Percentiles rank a stretch among this genome's conserved stretches.
These are phyloP conservation scores for Coniochaeta ligniaria DNA, from an alignment of 2,329 filamentous ascomycete species.

Conservation along the genomic window DNA sequence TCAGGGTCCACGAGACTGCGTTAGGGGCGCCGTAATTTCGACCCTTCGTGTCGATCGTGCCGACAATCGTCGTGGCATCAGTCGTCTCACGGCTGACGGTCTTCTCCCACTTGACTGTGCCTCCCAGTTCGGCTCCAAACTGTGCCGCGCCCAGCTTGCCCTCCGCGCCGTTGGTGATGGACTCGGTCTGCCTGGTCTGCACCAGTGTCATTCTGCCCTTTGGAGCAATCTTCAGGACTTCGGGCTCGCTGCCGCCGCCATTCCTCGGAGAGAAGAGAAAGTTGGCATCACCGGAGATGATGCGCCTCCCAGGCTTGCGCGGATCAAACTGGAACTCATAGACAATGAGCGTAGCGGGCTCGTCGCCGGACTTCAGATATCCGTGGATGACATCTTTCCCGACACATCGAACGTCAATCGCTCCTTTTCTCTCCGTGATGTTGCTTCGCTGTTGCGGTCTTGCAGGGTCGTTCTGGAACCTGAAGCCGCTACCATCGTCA, in stretches of 20 bases:
- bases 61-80: slow-evolving; percentile 11
- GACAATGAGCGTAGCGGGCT: slow-evolving; percentile 15
- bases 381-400: slow-evolving; percentile 18
- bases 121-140: slow-evolving; percentile 9
- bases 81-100: slow-evolving; percentile 11
- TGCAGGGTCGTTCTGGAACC: slow-evolving; percentile 14
- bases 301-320: slow-evolving; percentile 13
- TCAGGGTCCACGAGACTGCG: slow-evolving; percentile 16
- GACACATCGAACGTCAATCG: slow-evolving; percentile 17
- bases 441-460: slow-evolving; percentile 14
- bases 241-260: slow-evolving; percentile 6
- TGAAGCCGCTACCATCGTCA: slow-evolving; percentile 11
- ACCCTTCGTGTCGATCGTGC: slow-evolving; percentile 12
- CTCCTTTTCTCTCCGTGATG: slow-evolving; percentile 14
- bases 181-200: slow-evolving; percentile 8
- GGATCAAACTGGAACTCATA: slow-evolving; percentile 18
- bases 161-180: slow-evolving; percentile 4
- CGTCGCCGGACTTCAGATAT: slow-evolving; percentile 11
- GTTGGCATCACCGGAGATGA: slow-evolving; percentile 13
- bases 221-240: slow-evolving; percentile 12
- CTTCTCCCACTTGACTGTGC: slow-evolving; percentile 12
- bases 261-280: slow-evolving; percentile 8
- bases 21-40: slow-evolving; percentile 11
- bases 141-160: neutral
- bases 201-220: slow-evolving; percentile 7